A percentile compares a stretch with the other conserved stretches of the same genome.
Evolutionary conservation across 352 stramenopile species (phyloP).

Genomic region (Thraustochytrium sp.): DNA sequence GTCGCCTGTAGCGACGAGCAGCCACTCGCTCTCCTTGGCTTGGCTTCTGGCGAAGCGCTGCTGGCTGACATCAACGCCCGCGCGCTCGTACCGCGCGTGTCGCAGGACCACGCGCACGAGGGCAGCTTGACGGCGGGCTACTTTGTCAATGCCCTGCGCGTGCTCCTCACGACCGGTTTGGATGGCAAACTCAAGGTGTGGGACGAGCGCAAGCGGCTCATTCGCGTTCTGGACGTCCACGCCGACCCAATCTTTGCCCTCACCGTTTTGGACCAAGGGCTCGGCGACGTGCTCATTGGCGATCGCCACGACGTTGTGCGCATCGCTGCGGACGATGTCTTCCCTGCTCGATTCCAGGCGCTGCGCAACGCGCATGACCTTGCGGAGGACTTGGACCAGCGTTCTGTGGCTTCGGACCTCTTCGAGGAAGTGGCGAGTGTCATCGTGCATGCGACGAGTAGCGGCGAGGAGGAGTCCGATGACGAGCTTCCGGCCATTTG

Average conservation of each 20-base stretch:
- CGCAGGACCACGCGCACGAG: constrained; percentile 2
- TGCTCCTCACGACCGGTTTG: neutral
- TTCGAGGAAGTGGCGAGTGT: neutral
- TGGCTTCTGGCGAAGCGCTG: neutral
- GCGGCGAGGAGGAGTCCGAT: neutral
- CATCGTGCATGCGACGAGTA: neutral
- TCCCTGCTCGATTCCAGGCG: neutral
- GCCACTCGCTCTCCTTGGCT: neutral
- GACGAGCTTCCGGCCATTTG: neutral
- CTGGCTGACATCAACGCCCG: neutral
- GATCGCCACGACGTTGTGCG: neutral
- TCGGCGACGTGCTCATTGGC: neutral
- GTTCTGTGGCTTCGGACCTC: neutral
- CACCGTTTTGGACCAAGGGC: neutral
- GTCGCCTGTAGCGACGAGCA: neutral
- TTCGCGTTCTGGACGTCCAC: neutral
- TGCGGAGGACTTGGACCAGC: neutral
- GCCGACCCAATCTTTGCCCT: neutral
- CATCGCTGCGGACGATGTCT: neutral
- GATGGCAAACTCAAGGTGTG: constrained; percentile 32
- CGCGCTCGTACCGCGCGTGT: neutral
- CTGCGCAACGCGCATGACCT: neutral
- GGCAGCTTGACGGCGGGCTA: neutral
- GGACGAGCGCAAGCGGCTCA: constrained; percentile 3
- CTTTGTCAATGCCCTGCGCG: neutral